Percentiles rank a stretch among this genome's conserved stretches.
Conservation (phyloP, 2,329 filamentous ascomycete genomes). For the Fusarium chlamydosporum region DNA sequence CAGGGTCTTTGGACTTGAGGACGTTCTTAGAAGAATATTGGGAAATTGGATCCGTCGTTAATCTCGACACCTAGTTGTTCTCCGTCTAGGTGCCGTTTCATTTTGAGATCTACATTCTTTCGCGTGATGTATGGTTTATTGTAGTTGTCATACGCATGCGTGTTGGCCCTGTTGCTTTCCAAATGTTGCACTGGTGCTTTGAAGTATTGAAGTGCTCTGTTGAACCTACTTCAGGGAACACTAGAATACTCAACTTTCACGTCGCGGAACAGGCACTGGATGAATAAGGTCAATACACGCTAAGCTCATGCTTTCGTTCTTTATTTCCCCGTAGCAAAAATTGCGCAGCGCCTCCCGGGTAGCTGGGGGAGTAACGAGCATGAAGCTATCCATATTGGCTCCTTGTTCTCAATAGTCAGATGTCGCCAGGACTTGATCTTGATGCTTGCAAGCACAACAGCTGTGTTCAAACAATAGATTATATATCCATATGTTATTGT, state of each 20-base stretch:
- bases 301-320: neutral
- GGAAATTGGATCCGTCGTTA: constrained; percentile 67
- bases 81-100: constrained; percentile 69
- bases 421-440: neutral
- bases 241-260: too few species aligned
- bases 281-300: too few species aligned
- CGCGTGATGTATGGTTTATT: neutral
- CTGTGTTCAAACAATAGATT: neutral
- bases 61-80: constrained; percentile 65
- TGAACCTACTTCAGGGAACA: too few species aligned
- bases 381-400: neutral
- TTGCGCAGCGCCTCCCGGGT: neutral
- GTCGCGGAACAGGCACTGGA: too few species aligned
- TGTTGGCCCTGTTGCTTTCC: too few species aligned
- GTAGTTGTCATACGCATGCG: neutral
- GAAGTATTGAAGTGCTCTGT: too few species aligned
- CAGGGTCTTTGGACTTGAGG: constrained; percentile 57
- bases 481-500: neutral
- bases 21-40: constrained; percentile 62
- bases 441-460: neutral
- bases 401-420: neutral
- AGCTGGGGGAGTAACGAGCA: neutral
- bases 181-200: too few species aligned
- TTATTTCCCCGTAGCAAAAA: neutral
- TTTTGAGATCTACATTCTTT: constrained; percentile 70